These are phyloP conservation scores for Aspergillus mulundensis DNA, from an alignment of 495 filamentous ascomycete genomes.

Conservation along the genomic window DNA sequence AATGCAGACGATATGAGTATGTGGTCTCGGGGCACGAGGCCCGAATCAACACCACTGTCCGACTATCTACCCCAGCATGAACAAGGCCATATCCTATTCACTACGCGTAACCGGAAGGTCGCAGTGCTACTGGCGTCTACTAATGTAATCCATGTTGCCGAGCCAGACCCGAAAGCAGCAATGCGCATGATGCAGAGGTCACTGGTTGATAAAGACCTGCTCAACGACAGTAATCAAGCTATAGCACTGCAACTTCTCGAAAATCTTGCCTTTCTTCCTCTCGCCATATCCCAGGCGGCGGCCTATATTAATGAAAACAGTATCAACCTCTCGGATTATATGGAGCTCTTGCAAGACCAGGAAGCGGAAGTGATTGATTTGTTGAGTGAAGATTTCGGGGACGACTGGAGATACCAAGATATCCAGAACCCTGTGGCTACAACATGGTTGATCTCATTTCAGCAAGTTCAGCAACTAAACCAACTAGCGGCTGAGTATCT, in stretches of 20 bases:
- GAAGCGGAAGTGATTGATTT: constrained; percentile 38
- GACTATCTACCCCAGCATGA: not conserved
- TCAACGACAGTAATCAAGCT: constrained; percentile 14
- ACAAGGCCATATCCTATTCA: constrained; percentile 4
- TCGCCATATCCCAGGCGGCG: constrained; percentile 4
- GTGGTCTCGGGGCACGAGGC: not conserved
- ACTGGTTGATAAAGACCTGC: not conserved
- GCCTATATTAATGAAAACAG: constrained; percentile 1
- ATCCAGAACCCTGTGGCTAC: constrained; percentile 49
- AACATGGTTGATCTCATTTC: constrained; percentile 54
- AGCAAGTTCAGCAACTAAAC: constrained; percentile 36
- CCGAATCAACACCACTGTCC: not conserved
- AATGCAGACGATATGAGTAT: constrained; percentile 4
- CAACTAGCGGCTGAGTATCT: constrained; percentile 34
- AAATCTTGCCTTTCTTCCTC: constrained; percentile 2
- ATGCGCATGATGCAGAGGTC: not conserved
- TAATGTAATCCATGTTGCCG: not conserved
- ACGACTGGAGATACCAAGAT: constrained; percentile 29
- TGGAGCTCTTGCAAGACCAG: constrained; percentile 37
- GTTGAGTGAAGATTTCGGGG: constrained; percentile 49
- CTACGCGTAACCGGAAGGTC: constrained; percentile 3
- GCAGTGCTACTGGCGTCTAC: not conserved
- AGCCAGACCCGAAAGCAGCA: not conserved
- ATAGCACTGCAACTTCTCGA: constrained; percentile 22
- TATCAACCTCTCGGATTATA: constrained; percentile 32